These are phyloP conservation scores for Claviceps paspali DNA, from an alignment of 2,329 filamentous ascomycete species.

Conservation along the genomic window DNA sequence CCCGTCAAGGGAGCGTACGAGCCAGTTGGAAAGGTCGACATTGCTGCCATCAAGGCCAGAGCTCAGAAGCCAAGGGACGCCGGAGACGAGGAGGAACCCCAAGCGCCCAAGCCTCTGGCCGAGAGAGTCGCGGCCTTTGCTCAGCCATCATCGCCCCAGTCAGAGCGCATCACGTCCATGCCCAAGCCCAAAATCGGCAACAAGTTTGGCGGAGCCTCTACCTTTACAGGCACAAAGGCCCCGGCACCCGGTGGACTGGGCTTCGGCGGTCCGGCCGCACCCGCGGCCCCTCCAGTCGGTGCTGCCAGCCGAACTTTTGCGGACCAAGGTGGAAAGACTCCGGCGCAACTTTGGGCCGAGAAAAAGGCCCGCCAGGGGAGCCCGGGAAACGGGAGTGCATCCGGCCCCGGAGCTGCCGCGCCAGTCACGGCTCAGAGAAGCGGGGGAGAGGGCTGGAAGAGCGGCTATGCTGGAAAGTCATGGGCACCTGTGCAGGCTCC, in stretches of 20 bases:
- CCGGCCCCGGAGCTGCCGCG: slow-evolving; percentile 29
- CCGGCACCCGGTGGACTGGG: slow-evolving; percentile 58
- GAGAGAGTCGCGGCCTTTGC: slow-evolving; percentile 64
- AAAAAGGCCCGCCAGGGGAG: slow-evolving; percentile 76
- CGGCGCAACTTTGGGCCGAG: slow-evolving; percentile 93
- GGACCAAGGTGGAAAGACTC: slow-evolving; percentile 87
- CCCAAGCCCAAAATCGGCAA: slow-evolving; percentile 94
- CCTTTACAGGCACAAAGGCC: slow-evolving; percentile 79
- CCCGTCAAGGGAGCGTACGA: slow-evolving; percentile 88
- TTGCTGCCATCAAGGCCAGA: slow-evolving; percentile 77
- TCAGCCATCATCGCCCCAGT: slow-evolving; percentile 28
- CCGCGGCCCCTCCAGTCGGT: slow-evolving; percentile 48
- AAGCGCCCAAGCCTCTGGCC: slow-evolving; percentile 46
- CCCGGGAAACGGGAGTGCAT: slow-evolving; percentile 24
- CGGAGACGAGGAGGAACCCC: slow-evolving; percentile 15
- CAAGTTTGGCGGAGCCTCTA: slow-evolving; percentile 58
- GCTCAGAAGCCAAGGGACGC: slow-evolving; percentile 49
- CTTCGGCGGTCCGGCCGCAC: slow-evolving; percentile 41
- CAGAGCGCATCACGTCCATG: slow-evolving; percentile 70
- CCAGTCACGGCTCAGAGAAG: slow-evolving; percentile 54
- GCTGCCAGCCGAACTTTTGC: slow-evolving; percentile 85
- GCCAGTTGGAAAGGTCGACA: slow-evolving; percentile 91
- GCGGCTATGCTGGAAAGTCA: slow-evolving; percentile 75
- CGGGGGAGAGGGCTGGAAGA: slow-evolving; percentile 69
- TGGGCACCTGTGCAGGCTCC: slow-evolving; percentile 71